Conservation (phyloP, 192 early-diverging fungal species). For the Coemansia sp. region DNA sequence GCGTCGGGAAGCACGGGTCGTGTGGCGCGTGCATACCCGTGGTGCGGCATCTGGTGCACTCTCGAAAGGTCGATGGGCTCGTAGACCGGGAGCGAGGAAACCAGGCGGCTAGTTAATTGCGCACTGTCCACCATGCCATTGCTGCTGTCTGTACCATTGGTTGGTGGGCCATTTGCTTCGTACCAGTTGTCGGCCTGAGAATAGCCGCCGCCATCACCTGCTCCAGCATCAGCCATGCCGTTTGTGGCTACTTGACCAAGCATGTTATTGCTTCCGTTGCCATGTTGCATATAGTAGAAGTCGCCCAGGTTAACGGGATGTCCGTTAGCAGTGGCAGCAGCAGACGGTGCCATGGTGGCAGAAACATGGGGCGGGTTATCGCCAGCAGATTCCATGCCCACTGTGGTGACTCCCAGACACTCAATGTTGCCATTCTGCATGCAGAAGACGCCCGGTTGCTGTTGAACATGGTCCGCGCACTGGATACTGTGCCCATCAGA, state of each 20-base stretch:
- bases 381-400: background rate
- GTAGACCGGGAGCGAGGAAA: conserved; percentile 39
- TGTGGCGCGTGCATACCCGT: conserved; percentile 25
- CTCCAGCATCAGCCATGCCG: background rate
- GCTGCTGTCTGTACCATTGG: background rate
- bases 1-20: conserved; percentile 34
- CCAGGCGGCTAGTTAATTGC: conserved; percentile 12
- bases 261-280: background rate
- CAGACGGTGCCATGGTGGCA: background rate
- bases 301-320: background rate
- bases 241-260: background rate
- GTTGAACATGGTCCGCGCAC: conserved; percentile 1
- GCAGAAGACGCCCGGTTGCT: background rate
- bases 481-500: background rate
- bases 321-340: background rate
- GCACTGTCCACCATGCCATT: background rate
- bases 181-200: conserved; percentile 5
- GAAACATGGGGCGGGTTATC: background rate
- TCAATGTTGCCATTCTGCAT: background rate
- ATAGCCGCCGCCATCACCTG: background rate
- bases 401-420: too few species aligned
- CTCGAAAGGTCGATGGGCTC: conserved; percentile 47
- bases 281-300: conserved; percentile 1
- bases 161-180: background rate
- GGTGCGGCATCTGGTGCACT: background rate